A percentile compares a stretch with the other conserved stretches of the same genome.
phyloP scores from a whole-genome alignment of 768 basidiomycete genomes.

The Tylopilus vinaceipallidus region DNA sequence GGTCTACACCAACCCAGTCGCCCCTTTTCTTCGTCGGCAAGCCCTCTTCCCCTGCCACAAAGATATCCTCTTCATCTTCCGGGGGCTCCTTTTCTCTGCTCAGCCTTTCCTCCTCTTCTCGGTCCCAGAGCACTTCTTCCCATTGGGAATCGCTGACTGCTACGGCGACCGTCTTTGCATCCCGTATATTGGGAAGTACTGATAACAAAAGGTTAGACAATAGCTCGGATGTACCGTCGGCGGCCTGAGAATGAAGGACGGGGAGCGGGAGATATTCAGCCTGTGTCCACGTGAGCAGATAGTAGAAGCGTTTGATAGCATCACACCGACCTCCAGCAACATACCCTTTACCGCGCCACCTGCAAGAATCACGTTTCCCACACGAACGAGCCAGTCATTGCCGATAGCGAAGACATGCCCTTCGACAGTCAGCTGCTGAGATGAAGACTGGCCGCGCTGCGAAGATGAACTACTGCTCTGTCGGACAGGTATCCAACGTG shows the following conservation, averaged over 20 bases:
- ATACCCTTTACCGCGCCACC: constrained; percentile 81
- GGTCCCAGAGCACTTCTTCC: constrained; percentile 78
- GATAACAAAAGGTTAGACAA: constrained; percentile 74
- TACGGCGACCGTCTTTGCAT: constrained; percentile 74
- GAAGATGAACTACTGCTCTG: constrained; percentile 40
- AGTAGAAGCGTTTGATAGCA: neutral
- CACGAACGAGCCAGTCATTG: constrained; percentile 77
- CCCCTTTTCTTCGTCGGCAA: constrained; percentile 46
- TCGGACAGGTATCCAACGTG: constrained; percentile 71
- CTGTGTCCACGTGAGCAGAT: constrained; percentile 34
- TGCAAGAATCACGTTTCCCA: constrained; percentile 73
- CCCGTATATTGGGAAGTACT: constrained; percentile 68
- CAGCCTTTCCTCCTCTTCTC: constrained; percentile 56
- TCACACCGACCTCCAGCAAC: constrained; percentile 65
- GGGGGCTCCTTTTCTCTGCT: constrained; percentile 21
- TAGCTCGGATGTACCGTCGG: constrained; percentile 69
- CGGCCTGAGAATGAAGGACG: constrained; percentile 57
- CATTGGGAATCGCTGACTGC: constrained; percentile 76
- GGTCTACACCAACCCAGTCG: constrained; percentile 77
- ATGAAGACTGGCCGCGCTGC: constrained; percentile 48
- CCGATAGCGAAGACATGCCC: constrained; percentile 75
- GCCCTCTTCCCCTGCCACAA: constrained; percentile 59
- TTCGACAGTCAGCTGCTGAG: constrained; percentile 70
- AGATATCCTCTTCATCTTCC: constrained; percentile 50
- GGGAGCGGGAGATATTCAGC: constrained; percentile 83